Evolutionary conservation across 768 basidiomycete species (phyloP).

Genomic region (Leccinum sublutescens): DNA sequence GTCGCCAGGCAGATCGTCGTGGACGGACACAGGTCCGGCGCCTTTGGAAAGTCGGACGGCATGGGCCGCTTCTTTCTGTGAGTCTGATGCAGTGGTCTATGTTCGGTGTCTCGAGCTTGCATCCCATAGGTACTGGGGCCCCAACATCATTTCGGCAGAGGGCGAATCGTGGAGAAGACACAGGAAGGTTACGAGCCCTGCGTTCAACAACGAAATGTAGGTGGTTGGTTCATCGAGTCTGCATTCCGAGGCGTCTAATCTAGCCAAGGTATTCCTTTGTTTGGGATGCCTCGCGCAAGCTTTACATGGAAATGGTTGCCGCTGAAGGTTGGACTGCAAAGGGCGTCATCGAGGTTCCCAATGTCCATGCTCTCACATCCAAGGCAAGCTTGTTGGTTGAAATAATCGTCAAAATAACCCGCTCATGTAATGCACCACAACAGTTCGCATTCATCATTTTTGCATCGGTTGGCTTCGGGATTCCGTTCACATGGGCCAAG

Average conservation of each 20-base stretch:
- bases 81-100: constrained; percentile 1
- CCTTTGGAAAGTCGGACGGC: constrained; percentile 18
- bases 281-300: constrained; percentile 18
- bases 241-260: neutral
- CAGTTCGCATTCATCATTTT: constrained; percentile 24
- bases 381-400: constrained; percentile 13
- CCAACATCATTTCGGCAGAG: constrained; percentile 14
- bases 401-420: neutral
- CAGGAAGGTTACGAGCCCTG: constrained; percentile 20
- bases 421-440: neutral
- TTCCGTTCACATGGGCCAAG: constrained; percentile 22
- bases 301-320: constrained; percentile 21
- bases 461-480: constrained; percentile 24
- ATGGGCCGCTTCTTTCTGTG: constrained; percentile 15
- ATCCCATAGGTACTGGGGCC: constrained; percentile 16
- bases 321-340: constrained; percentile 20
- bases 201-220: constrained; percentile 26
- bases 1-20: constrained; percentile 21
- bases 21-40: constrained; percentile 16
- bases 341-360: constrained; percentile 14
- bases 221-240: neutral
- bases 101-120: neutral
- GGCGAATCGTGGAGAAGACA: constrained; percentile 22
- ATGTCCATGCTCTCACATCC: constrained; percentile 15
- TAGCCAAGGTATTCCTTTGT: constrained; percentile 20